Base-by-base conservation (phyloP, 2,329 filamentous ascomycete genomes). In the Penicillium crustosum region DNA sequence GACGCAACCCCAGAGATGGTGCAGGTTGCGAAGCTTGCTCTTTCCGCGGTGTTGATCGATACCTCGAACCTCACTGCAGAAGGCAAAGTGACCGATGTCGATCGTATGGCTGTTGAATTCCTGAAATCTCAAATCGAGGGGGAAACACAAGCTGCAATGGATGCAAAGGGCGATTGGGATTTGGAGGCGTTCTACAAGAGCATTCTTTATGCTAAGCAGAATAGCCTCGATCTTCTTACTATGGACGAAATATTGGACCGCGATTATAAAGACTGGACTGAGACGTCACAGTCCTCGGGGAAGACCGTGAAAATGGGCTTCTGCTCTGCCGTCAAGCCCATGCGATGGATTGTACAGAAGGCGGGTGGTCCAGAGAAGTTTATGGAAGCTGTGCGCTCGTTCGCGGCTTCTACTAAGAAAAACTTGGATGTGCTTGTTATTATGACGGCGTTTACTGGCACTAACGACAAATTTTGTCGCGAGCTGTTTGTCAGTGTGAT, bases 211-310 rank as follows among this genome's bases (percentile, higher is more conserved):
- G 82, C 84, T 3, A 87, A 87, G 70, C 75, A 78, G 45, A 77
- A 85, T 57, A 82, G 76, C 43, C 68, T 88, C 38, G 79, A 80
- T 41, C 70, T 77, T 2, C 70, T 88, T 25, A 78, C 74, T 12
- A 67, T 86, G 59, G 70, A 78, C 3, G 85, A 87, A 64, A 81
- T 86, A 21, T 70, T 88, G 56, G 78, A 80, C 39, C 83, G 86
- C 59, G 85, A 88, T 68, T 88, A 86, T 67, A 88, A 88, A 70
- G 76, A 83, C 50, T 88, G 85, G 85, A 76, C 75, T 1, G 82
- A 82, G 57, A 68, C 64, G 13, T 55, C 63, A 4, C 61, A 56
- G 25, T 60, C 70, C 65, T 59, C 69, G 64, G 51, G 72, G 65
- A 39, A 64, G 70, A 64, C 57, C 2, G 33, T 79, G 35, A 80